Percentiles rank a stretch among this genome's conserved stretches.
Conservation (phyloP, 495 filamentous ascomycete genomes). For the Penicillium argentinense region DNA sequence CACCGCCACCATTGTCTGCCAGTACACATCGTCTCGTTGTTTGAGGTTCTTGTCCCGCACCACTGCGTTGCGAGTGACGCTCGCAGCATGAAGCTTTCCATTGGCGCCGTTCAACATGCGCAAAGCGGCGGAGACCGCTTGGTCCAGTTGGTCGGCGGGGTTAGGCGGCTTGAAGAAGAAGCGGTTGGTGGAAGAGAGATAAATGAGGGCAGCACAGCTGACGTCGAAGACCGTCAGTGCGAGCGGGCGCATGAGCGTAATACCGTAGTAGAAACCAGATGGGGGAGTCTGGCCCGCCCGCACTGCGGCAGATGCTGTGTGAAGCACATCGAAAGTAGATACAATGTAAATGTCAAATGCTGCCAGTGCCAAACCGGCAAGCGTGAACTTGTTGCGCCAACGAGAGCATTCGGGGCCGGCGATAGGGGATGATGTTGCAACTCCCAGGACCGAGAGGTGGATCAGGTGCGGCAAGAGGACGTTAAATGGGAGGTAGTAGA, state of each 20-base stretch:
- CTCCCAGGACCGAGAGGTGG: constrained; percentile 67
- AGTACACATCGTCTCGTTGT: constrained; percentile 56
- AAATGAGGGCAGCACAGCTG: constrained; percentile 61
- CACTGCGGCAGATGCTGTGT: constrained; percentile 39
- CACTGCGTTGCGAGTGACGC: constrained; percentile 57
- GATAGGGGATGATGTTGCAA: constrained; percentile 57
- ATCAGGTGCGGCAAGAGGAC: constrained; percentile 74
- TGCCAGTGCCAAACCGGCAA: constrained; percentile 60
- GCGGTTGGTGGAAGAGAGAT: constrained; percentile 74
- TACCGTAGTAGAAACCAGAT: constrained; percentile 62
- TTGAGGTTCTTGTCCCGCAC: constrained; percentile 57
- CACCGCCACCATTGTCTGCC: constrained; percentile 49
- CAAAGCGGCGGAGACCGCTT: constrained; percentile 39
- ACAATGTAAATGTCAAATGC: constrained; percentile 63
- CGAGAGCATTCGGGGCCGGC: constrained; percentile 54
- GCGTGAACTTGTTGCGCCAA: constrained; percentile 71
- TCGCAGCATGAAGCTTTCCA: constrained; percentile 53
- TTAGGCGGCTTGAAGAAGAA: constrained; percentile 54
- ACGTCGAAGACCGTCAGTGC: constrained; percentile 61
- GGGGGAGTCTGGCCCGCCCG: constrained; percentile 36
- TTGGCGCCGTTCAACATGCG: constrained; percentile 43
- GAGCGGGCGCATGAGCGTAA: constrained; percentile 58
- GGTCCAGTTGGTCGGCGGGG: constrained; percentile 45
- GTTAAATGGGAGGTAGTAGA: constrained; percentile 73
- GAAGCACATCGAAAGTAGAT: constrained; percentile 61